Conservation (phyloP, 148 eudicot genomes). For the Rhododendron kiyosumense region DNA sequence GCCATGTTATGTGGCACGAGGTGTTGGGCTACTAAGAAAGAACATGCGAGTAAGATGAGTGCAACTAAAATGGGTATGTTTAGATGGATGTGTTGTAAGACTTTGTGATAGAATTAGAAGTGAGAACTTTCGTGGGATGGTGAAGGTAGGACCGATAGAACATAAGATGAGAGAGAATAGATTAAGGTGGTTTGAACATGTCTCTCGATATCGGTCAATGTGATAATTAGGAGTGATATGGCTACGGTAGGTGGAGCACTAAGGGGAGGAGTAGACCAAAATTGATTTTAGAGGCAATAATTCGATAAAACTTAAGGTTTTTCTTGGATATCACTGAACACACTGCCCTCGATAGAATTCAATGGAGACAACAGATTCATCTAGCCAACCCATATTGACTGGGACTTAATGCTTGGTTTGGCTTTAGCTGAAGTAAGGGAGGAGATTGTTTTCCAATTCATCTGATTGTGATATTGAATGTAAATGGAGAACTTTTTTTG, state of each 20-base stretch:
- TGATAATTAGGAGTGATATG: not conserved
- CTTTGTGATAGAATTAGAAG: not conserved
- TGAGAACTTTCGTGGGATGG: not conserved
- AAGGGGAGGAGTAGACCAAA: not conserved
- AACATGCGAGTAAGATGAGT: not conserved
- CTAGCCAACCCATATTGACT: not conserved
- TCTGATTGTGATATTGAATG: not conserved
- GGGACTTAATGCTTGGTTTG: not conserved
- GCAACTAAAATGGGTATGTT: not conserved
- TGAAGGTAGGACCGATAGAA: not conserved
- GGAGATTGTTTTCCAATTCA: not conserved
- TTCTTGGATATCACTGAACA: not conserved
- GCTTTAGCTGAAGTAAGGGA: not conserved
- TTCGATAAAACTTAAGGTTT: too few relatives aligned
- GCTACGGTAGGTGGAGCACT: not conserved
- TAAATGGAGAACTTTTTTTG: not conserved
- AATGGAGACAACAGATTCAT: not conserved
- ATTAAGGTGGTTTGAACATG: not conserved
- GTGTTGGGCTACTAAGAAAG: not conserved
- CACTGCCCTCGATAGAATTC: not conserved
- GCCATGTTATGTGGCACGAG: not conserved
- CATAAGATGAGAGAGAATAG: not conserved
- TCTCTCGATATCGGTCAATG: not conserved
- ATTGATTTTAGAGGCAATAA: not conserved
- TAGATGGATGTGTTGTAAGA: not conserved